Evolutionary conservation across 768 basidiomycete genomes (phyloP), one percentile per base, ranked within the genome.

Genomic region (Tylopilus plumbeoviolaceoides): DNA sequence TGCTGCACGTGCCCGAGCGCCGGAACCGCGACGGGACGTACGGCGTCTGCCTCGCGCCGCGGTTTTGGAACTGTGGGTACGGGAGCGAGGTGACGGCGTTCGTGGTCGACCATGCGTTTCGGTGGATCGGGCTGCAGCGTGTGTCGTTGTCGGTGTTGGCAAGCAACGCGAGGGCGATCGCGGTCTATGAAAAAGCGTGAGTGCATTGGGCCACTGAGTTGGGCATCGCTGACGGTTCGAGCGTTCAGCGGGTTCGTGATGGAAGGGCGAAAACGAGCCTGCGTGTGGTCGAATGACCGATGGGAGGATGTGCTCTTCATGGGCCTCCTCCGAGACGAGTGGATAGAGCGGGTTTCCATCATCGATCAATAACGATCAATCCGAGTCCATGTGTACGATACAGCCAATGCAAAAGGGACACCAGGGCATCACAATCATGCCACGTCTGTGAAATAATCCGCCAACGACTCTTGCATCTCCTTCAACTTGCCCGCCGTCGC

Each of bases 381-480:
- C 23, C 15, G 35, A 25, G 27, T 33, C 17, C 41, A 40, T 56
- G 59, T 44, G 38, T 47, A 44, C 36, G 45, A 36, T 51, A 59
- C 59, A 48, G 17, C 18, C 28, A 33, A 39, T 47, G 58, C 40
- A 17, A 28, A 46, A 17, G 42, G 11, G 12, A 25, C 5, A 12
- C 28, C 44, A 11, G 10, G 17, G 14, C n/a, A 35, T 8, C 5
- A 28, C 5, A 23, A 44, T 64, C 58, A 72, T 38, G 57, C 50
- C 38, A 75, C 75, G 48, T 78, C 78, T 11, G 72, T 71, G 57
- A 79, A 79, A 61, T 72, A 73, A 50, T 78, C 75, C 30, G 73
- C 75, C 55, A 79, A 62, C 23, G 68, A 72, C 28, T 77, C 76
- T 59, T 74, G 77, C 48, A 75, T 69, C 49, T 78, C 78, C 62